Conservation (phyloP, 179 eudicot genomes). For the Actinidia chinensis region DNA sequence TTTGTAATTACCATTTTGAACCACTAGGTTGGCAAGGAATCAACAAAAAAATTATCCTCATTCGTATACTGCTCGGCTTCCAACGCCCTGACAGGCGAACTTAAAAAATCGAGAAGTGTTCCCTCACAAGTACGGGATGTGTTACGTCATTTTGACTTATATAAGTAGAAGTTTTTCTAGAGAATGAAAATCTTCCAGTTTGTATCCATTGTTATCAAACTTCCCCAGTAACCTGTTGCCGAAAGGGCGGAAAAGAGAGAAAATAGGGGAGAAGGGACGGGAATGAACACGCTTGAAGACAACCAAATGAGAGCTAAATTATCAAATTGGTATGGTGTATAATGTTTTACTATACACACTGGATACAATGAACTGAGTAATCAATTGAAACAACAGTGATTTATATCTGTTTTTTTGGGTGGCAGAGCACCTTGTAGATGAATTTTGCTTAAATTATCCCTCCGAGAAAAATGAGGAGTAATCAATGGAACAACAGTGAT, state of each 20-base stretch:
- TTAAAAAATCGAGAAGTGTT: conserved; percentile 68
- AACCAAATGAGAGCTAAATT: background rate
- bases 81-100: conserved; percentile 74
- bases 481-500: too few relatives aligned
- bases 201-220: conserved; percentile 72
- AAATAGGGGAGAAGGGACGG: background rate
- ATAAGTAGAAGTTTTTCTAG: conserved; percentile 78
- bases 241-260: too few relatives aligned
- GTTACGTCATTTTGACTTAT: conserved; percentile 77
- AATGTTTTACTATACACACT: background rate
- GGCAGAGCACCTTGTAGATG: too few relatives aligned
- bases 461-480: too few relatives aligned
- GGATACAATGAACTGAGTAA: too few relatives aligned
- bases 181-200: conserved; percentile 61
- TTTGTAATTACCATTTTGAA: background rate
- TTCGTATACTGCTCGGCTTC: conserved; percentile 66
- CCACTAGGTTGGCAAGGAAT: background rate
- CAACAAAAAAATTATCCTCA: background rate
- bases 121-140: conserved; percentile 85
- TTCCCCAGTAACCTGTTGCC: conserved; percentile 59
- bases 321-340: background rate
- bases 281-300: background rate
- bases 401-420: too few relatives aligned
- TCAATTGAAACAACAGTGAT: too few relatives aligned
- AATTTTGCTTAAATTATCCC: too few relatives aligned